phyloP scores from a whole-genome alignment of 495 filamentous ascomycete genomes.

The Talaromyces borbonicus region DNA sequence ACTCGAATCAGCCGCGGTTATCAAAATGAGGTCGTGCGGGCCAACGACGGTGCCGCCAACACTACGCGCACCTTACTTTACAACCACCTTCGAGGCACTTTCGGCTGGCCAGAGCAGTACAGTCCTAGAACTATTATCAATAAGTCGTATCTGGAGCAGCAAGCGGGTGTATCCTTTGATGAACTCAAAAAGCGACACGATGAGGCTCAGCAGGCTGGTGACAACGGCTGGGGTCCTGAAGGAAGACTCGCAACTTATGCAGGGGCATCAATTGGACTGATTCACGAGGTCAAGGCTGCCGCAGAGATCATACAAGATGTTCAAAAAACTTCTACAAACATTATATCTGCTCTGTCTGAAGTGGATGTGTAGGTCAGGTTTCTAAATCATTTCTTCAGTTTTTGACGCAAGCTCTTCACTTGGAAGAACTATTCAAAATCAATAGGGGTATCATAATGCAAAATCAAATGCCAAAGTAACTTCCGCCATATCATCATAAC shows the following conservation, averaged over 20 bases:
- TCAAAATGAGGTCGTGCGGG: conserved; percentile 48
- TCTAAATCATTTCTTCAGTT: no score
- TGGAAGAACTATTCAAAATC: neutral
- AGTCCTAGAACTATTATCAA: conserved; percentile 56
- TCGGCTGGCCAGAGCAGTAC: conserved; percentile 56
- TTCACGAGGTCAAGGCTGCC: conserved; percentile 34
- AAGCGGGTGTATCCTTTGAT: conserved; percentile 42
- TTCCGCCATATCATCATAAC: conserved; percentile 38
- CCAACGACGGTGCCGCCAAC: conserved; percentile 49
- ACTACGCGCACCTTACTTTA: conserved; percentile 62
- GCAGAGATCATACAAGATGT: conserved; percentile 35
- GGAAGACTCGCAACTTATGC: conserved; percentile 67
- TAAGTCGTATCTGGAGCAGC: conserved; percentile 47
- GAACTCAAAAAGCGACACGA: conserved; percentile 53
- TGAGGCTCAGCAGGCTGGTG: conserved; percentile 40
- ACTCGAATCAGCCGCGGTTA: conserved; percentile 51
- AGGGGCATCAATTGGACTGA: conserved; percentile 42
- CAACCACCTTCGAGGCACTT: conserved; percentile 58
- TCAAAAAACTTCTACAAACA: conserved; percentile 8
- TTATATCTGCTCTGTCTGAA: neutral
- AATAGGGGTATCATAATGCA: conserved; percentile 1
- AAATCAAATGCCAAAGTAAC: neutral
- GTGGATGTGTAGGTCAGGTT: neutral
- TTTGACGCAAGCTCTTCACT: no score
- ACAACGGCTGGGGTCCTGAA: conserved; percentile 51